A percentile compares a stretch with the other conserved stretches of the same genome.
phyloP scores from a whole-genome alignment of 2,329 filamentous ascomycete species.

The Scedosporium dehoogii region DNA sequence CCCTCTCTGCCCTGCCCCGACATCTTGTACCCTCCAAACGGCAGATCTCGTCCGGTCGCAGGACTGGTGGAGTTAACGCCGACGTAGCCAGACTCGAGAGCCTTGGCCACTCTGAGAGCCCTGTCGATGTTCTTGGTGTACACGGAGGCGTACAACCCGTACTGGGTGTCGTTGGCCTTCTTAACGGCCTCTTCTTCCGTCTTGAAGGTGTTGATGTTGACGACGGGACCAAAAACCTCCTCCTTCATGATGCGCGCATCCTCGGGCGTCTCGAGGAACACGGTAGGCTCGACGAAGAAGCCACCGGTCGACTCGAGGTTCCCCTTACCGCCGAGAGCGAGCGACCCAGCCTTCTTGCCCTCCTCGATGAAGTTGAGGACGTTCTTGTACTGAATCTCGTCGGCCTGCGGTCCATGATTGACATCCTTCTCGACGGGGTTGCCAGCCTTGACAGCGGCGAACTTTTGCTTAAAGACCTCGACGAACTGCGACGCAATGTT shows the following conservation, averaged over 20 bases:
- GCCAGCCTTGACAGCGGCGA: constrained; percentile 24
- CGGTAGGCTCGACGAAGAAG: constrained; percentile 19
- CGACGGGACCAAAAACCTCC: constrained; percentile 56
- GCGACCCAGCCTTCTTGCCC: constrained; percentile 27
- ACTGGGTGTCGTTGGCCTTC: constrained; percentile 33
- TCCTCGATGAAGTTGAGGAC: constrained; percentile 34
- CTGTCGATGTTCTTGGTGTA: constrained; percentile 44
- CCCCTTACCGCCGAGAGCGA: constrained; percentile 19
- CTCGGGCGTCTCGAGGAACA: constrained; percentile 18
- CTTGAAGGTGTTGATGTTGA: constrained; percentile 38
- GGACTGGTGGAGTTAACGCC: constrained; percentile 44
- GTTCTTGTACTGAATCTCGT: constrained; percentile 37
- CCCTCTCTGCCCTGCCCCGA: constrained; percentile 13
- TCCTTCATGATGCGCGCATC: constrained; percentile 40
- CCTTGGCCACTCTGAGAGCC: constrained; percentile 34
- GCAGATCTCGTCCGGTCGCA: constrained; percentile 11
- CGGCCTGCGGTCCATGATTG: constrained; percentile 36
- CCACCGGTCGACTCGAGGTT: constrained; percentile 19
- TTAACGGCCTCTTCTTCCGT: constrained; percentile 22
- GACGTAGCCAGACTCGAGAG: constrained; percentile 49
- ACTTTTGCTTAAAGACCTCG: constrained; percentile 40
- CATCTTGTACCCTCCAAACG: constrained; percentile 15
- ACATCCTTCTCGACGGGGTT: constrained; percentile 23
- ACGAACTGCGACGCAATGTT: constrained; percentile 46
- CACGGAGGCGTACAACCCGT: constrained; percentile 45